phyloP scores from a whole-genome alignment of 2,329 filamentous ascomycete species.

The Pestalotiopsis sp. region DNA sequence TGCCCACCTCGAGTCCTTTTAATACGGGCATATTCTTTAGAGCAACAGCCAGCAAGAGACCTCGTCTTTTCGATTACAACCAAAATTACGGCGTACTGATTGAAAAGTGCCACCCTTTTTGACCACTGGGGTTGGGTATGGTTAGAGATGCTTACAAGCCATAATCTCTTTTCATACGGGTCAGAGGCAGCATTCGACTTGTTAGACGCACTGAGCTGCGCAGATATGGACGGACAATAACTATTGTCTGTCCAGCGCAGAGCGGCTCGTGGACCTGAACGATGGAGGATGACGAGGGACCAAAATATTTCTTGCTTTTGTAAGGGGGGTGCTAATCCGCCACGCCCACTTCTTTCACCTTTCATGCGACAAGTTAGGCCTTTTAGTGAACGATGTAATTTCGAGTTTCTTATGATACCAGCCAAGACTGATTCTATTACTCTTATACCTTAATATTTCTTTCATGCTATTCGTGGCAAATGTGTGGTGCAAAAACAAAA shows the following conservation, averaged over 20 bases:
- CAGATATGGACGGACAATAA: neutral
- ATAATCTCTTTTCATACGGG: neutral
- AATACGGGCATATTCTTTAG: constrained; percentile 10
- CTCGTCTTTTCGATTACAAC: constrained; percentile 5
- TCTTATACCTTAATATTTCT: neutral
- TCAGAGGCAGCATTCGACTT: neutral
- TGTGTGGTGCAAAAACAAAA: neutral
- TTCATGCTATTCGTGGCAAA: neutral
- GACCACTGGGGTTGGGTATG: constrained; percentile 13
- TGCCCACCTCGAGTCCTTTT: neutral
- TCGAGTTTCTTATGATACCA: constrained; percentile 52
- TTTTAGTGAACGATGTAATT: constrained; percentile 35
- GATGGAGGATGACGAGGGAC: constrained; percentile 16
- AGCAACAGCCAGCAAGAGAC: constrained; percentile 1
- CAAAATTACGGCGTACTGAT: constrained; percentile 7
- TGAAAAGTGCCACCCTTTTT: neutral
- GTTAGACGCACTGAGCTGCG: constrained; percentile 2
- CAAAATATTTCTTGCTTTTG: constrained; percentile 31
- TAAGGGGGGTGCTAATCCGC: constrained; percentile 18
- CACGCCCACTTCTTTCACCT: constrained; percentile 35
- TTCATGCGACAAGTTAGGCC: constrained; percentile 30
- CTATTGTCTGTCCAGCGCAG: neutral
- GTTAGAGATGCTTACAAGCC: constrained; percentile 14
- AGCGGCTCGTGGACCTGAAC: neutral
- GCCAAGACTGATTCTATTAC: constrained; percentile 22